Base-by-base conservation (phyloP, 2,329 filamentous ascomycete species). In the Rutstroemia sp. region DNA sequence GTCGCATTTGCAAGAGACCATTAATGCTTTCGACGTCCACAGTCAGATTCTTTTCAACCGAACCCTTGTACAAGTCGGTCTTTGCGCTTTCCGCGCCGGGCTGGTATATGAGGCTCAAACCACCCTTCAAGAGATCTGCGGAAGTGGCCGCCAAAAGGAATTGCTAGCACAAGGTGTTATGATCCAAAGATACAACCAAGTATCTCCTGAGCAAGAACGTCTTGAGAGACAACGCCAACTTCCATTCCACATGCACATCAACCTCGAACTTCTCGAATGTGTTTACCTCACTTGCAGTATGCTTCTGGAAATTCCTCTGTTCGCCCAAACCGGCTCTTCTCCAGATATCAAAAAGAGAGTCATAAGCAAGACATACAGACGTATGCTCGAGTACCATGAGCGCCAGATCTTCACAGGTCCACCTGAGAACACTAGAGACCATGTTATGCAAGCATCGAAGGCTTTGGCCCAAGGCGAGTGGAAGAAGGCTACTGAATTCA, bases 161-260 rank as follows among this genome's bases (percentile, higher is more conserved):
- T 81, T 99, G 52, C 83, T 99, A 46, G 95, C 94, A 41, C 94
- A 99, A 75, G 95, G 94, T 73, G 90, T 99, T 61, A 96, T 97
- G 79, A 94, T 99, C 73, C 94, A 99, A 78, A 84, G 94, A 65
- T 99, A 92, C 77, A 92, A 84, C 68, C 92, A 96, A 69, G 94
- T 99, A 60, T 94, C 92, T 38, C 94, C 94, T 17, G 94, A 99
- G 75, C 94, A 99, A 75, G 94, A 99, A 78, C 89, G 92, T 64
- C 82, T 97, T 41, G 94, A 99, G 78, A 89, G 94, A 72, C 92
- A 97, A 76, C 87, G 94, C 67, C 94, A 99, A 76, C 82, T 99
- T 64, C 94, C 94, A 39, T 99, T 99, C 86, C 94, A 99, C 79
- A 96, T 99, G 91, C 94, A 99, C 81, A 99, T 99, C 80, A 99